These are phyloP conservation scores for Hibiscus mutabilis DNA, from an alignment of 345 rosid genomes.

Conservation along the genomic window DNA sequence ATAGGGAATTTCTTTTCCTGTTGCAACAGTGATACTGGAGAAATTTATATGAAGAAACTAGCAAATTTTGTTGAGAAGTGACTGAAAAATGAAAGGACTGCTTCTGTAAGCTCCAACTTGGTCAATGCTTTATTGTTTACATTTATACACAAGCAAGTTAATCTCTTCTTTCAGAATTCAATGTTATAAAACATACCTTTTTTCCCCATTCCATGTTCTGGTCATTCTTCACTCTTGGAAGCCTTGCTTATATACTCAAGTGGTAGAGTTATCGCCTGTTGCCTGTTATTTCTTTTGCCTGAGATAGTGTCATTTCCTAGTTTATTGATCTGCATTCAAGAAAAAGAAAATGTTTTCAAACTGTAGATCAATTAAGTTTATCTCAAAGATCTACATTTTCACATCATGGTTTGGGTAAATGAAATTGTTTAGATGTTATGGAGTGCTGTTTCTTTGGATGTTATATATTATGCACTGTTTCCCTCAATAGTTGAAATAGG, in stretches of 20 bases:
- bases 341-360: neutral
- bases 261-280: neutral
- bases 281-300: neutral
- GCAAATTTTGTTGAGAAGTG: conserved; percentile 86
- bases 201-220: neutral
- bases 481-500: neutral
- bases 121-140: neutral
- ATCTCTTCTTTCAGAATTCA: neutral
- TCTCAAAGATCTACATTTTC: neutral
- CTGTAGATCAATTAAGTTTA: neutral
- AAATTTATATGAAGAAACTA: conserved; percentile 82
- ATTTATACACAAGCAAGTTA: neutral
- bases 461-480: no score
- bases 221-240: neutral
- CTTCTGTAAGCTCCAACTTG: conserved; percentile 65
- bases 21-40: conserved; percentile 71
- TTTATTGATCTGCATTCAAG: neutral
- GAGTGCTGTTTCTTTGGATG: no score
- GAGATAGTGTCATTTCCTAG: neutral
- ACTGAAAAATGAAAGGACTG: conserved; percentile 90
- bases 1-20: conserved; percentile 13
- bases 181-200: neutral
- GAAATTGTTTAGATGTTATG: conserved; percentile 1
- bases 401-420: neutral
- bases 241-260: neutral